Percentiles rank a stretch among this genome's conserved stretches.
phyloP scores from a whole-genome alignment of 2,329 filamentous ascomycete genomes.

The Epichloe gansuensis region DNA sequence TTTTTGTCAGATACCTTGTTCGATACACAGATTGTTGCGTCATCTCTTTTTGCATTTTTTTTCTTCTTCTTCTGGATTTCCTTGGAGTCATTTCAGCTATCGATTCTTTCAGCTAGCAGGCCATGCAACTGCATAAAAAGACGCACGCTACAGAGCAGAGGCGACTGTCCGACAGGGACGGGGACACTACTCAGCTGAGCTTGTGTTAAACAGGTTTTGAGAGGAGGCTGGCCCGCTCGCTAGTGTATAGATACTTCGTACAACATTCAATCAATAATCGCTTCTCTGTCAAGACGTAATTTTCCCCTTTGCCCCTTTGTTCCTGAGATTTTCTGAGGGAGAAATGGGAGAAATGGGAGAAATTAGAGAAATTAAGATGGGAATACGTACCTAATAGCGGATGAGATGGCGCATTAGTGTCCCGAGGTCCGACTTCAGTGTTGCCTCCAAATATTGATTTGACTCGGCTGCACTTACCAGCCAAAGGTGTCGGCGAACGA shows the following conservation, averaged over 20 bases:
- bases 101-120: not conserved
- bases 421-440: too few species aligned
- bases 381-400: not conserved
- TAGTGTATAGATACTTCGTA: slow-evolving; percentile 24
- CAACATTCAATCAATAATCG: slow-evolving; percentile 18
- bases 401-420: not conserved
- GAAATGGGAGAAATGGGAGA: too few species aligned
- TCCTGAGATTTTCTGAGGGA: not conserved
- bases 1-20: slow-evolving; percentile 45
- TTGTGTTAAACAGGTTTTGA: slow-evolving; percentile 6
- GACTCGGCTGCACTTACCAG: not conserved
- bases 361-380: not conserved
- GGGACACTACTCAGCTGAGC: not conserved
- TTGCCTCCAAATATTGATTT: not conserved
- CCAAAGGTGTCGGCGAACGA: too few species aligned
- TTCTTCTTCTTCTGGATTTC: not conserved
- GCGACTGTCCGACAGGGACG: not conserved
- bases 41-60: not conserved
- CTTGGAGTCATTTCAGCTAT: not conserved
- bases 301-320: too few species aligned
- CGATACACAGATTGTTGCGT: slow-evolving; percentile 32
- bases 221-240: slow-evolving; percentile 18
- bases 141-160: not conserved
- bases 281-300: slow-evolving; percentile 7
- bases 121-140: slow-evolving; percentile 2